Evolutionary conservation across 2,329 filamentous ascomycete genomes (phyloP).

Genomic region (Phialemoniopsis sp.): DNA sequence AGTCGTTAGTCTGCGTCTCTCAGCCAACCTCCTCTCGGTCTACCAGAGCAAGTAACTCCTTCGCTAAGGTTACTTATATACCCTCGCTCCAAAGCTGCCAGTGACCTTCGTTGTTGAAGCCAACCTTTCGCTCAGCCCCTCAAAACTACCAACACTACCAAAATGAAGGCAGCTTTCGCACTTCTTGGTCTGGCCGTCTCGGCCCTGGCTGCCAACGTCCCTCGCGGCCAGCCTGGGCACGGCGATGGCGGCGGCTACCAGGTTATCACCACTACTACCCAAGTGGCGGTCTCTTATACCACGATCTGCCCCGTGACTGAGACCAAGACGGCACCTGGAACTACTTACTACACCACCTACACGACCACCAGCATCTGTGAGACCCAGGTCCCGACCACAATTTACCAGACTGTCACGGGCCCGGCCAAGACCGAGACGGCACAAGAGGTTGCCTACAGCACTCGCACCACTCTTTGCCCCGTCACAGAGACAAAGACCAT

Average conservation of each 20-base stretch:
- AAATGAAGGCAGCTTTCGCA: conserved; percentile 25
- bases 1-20: conserved; percentile 1
- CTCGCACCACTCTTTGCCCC: conserved; percentile 37
- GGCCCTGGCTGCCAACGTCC: conserved; percentile 17
- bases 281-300: conserved; percentile 31
- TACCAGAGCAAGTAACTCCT: conserved; percentile 17
- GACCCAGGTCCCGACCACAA: conserved; percentile 19
- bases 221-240: conserved; percentile 7
- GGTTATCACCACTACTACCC: conserved; percentile 16
- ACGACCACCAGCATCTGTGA: conserved; percentile 36
- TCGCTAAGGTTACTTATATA: conserved; percentile 21
- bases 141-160: neutral
- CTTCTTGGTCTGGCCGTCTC: conserved; percentile 22
- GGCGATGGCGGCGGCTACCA: conserved; percentile 11
- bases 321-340: conserved; percentile 27
- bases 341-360: conserved; percentile 32
- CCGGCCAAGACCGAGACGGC: conserved; percentile 31
- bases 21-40: conserved; percentile 7
- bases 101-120: conserved; percentile 12
- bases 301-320: conserved; percentile 27
- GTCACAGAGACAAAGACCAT: conserved; percentile 39
- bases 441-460: conserved; percentile 32
- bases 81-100: too few species aligned
- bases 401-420: conserved; percentile 23
- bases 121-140: neutral